phyloP scores from a whole-genome alignment of 169 alveolate species.

The Plasmodium knowlesi region DNA sequence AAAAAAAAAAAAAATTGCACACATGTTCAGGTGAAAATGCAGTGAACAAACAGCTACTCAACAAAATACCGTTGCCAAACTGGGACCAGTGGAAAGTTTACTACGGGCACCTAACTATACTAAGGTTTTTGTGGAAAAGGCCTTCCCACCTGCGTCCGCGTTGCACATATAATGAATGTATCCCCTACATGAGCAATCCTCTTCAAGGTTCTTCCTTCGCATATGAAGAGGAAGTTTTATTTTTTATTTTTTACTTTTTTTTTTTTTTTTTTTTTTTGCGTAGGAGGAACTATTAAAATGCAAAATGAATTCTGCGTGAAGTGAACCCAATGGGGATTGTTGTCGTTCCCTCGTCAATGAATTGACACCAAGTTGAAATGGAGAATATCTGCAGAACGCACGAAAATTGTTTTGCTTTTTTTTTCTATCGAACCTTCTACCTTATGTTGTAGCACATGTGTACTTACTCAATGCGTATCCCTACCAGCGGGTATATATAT shows the following conservation, averaged over 20 bases:
- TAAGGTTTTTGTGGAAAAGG: not conserved
- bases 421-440: not conserved
- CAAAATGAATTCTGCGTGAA: not conserved
- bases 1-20: not conserved
- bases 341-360: not conserved
- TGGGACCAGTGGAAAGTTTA: not conserved
- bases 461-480: not conserved
- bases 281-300: not conserved
- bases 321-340: not conserved
- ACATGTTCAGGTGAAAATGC: not conserved
- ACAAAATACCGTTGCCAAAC: not conserved
- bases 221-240: not conserved
- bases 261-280: not conserved
- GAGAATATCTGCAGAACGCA: not conserved
- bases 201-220: not conserved
- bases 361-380: not conserved
- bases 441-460: not conserved
- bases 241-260: too few species aligned
- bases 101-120: not conserved
- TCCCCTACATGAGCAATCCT: not conserved
- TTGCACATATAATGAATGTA: not conserved
- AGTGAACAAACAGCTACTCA: not conserved
- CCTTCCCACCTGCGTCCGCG: not conserved
- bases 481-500: not conserved
- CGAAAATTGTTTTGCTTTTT: not conserved